Conservation (phyloP, 352 stramenopile genomes). For the Globisporangium solare region DNA sequence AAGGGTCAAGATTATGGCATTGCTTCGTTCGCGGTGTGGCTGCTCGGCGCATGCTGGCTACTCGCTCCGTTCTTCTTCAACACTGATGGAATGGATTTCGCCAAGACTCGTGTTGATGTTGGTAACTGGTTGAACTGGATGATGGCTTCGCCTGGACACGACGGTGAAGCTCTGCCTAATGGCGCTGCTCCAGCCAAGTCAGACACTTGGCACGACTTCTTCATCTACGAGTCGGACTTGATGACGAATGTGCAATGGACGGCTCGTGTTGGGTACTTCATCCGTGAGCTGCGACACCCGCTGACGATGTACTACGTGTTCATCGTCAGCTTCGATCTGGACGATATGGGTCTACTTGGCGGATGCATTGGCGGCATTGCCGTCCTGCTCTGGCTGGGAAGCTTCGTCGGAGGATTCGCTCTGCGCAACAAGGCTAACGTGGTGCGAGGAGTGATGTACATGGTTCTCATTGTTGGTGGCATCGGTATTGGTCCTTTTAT, state of each 20-base stretch:
- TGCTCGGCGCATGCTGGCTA: slow-evolving; percentile 76
- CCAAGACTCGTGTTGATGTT: slow-evolving; percentile 83
- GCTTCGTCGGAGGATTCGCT: slow-evolving; percentile 43
- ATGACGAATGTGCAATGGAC: slow-evolving; percentile 61
- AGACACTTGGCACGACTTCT: slow-evolving; percentile 80
- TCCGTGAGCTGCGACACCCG: slow-evolving; percentile 74
- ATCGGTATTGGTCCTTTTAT: slow-evolving; percentile 55
- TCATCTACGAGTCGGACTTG: slow-evolving; percentile 66
- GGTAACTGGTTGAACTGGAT: slow-evolving; percentile 80
- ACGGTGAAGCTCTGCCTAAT: slow-evolving; percentile 39
- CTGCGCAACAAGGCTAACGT: slow-evolving; percentile 61
- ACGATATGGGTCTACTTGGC: slow-evolving; percentile 56
- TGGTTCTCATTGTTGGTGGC: slow-evolving; percentile 59
- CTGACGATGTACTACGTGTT: slow-evolving; percentile 84
- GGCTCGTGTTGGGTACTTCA: slow-evolving; percentile 56
- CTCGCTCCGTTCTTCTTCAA: slow-evolving; percentile 86
- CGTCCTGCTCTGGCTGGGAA: slow-evolving; percentile 62
- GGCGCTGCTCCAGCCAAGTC: slow-evolving; percentile 22
- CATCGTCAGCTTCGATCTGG: slow-evolving; percentile 65
- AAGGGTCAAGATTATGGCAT: slow-evolving; percentile 86
- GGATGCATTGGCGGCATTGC: slow-evolving; percentile 55
- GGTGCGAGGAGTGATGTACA: slow-evolving; percentile 55
- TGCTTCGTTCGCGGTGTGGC: slow-evolving; percentile 84
- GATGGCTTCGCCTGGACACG: slow-evolving; percentile 49
- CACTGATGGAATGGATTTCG: slow-evolving; percentile 82